Conservation (phyloP, 2,329 filamentous ascomycete species). For the Neofusicoccum laricinum region DNA sequence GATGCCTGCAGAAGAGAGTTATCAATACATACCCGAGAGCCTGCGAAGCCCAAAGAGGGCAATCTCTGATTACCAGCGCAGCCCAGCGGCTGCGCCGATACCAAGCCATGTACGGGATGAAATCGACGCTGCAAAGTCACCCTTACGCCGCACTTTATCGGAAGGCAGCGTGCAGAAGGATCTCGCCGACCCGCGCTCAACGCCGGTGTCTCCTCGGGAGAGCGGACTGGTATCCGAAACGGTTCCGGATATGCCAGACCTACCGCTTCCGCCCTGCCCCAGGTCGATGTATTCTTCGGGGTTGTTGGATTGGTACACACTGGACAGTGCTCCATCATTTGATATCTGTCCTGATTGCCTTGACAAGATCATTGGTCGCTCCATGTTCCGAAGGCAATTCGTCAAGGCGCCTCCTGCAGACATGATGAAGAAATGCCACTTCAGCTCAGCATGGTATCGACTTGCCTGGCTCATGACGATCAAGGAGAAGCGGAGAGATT, state of each 20-base stretch:
- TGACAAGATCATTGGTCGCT: conserved; percentile 63
- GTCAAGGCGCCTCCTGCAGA: conserved; percentile 58
- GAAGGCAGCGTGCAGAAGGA: conserved; percentile 2
- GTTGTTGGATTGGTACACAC: conserved; percentile 75
- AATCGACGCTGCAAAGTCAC: background rate
- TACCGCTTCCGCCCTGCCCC: conserved; percentile 64
- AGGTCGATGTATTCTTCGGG: conserved; percentile 61
- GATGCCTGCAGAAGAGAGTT: conserved; percentile 45
- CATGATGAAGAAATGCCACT: conserved; percentile 67
- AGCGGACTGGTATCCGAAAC: background rate
- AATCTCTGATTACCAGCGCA: background rate
- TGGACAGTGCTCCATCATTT: conserved; percentile 68
- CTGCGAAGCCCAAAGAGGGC: background rate
- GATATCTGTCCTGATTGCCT: conserved; percentile 83
- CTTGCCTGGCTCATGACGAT: conserved; percentile 79
- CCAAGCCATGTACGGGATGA: conserved; percentile 9
- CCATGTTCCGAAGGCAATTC: conserved; percentile 67
- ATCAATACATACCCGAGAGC: conserved; percentile 33
- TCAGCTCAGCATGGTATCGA: conserved; percentile 78
- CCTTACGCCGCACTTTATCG: conserved; percentile 8
- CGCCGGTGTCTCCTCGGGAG: background rate
- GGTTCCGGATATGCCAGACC: background rate
- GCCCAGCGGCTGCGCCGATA: background rate
- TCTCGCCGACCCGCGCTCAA: background rate
- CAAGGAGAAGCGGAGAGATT: conserved; percentile 64